These are phyloP conservation scores for Trichosporon sp. DNA, from an alignment of 1,284 basidiomycete species.

Conservation along the genomic window DNA sequence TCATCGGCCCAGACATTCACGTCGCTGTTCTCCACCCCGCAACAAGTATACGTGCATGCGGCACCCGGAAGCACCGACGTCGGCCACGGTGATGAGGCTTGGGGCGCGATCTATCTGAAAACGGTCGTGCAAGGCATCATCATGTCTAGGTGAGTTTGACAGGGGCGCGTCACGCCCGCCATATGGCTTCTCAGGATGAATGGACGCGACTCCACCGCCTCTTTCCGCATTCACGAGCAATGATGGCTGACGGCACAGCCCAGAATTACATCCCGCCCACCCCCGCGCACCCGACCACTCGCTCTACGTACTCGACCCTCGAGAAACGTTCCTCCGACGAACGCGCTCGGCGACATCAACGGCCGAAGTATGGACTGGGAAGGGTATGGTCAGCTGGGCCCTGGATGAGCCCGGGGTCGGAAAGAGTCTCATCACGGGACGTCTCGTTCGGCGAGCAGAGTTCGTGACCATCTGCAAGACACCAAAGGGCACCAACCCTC, in stretches of 20 bases:
- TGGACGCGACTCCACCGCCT: neutral
- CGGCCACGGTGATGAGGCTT: slow-evolving; percentile 33
- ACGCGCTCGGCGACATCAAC: slow-evolving; percentile 23
- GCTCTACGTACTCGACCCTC: slow-evolving; percentile 45
- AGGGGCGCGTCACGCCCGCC: neutral
- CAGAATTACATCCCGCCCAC: slow-evolving; percentile 38
- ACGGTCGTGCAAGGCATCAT: slow-evolving; percentile 43
- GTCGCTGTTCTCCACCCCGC: slow-evolving; percentile 32
- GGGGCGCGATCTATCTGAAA: slow-evolving; percentile 47
- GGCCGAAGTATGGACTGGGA: slow-evolving; percentile 45
- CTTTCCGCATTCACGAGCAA: neutral
- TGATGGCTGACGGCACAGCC: slow-evolving; percentile 24
- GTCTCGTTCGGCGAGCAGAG: slow-evolving; percentile 24
- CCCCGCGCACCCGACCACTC: slow-evolving; percentile 36
- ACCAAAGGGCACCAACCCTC: slow-evolving; percentile 20
- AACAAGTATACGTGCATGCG: slow-evolving; percentile 44
- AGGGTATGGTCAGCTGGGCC: slow-evolving; percentile 43
- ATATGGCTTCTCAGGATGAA: slow-evolving; percentile 4
- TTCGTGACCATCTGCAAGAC: neutral
- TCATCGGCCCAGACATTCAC: slow-evolving; percentile 36
- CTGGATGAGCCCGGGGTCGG: slow-evolving; percentile 39
- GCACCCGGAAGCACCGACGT: slow-evolving; percentile 21
- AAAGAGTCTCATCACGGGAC: slow-evolving; percentile 45
- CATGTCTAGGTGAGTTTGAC: slow-evolving; percentile 36
- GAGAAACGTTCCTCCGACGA: slow-evolving; percentile 40